A percentile compares a stretch with the other conserved stretches of the same genome.
These are phyloP conservation scores for Heteromeles arbutifolia DNA, from an alignment of 306 rosid genomes.

Conservation along the genomic window DNA sequence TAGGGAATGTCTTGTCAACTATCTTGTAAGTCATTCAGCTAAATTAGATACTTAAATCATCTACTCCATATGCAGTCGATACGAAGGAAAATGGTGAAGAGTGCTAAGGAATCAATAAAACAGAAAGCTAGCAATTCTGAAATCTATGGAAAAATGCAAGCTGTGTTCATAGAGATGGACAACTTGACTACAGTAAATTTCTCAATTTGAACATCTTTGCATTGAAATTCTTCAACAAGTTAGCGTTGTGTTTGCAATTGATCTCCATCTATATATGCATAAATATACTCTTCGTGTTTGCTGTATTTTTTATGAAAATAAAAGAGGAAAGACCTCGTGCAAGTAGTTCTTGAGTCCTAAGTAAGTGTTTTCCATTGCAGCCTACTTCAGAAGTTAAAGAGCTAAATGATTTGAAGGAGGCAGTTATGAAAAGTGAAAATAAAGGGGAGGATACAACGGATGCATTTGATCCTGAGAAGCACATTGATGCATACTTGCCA, in stretches of 20 bases:
- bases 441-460: conserved; percentile 22
- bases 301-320: background rate
- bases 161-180: conserved; percentile 77
- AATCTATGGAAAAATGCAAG: conserved; percentile 78
- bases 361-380: conserved; percentile 29
- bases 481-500: conserved; percentile 67
- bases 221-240: background rate
- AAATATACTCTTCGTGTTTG: background rate
- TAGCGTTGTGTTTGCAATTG: background rate
- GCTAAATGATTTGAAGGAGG: conserved; percentile 62
- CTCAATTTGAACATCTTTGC: background rate
- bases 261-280: background rate
- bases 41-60: conserved; percentile 8
- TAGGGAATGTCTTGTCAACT: background rate
- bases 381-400: conserved; percentile 47
- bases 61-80: conserved; percentile 41
- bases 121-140: conserved; percentile 61
- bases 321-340: background rate
- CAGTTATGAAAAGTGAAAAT: conserved; percentile 50
- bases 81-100: conserved; percentile 62
- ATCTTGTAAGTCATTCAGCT: background rate
- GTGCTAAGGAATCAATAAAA: conserved; percentile 73
- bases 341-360: conserved; percentile 6
- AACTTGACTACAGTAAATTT: background rate
- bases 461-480: conserved; percentile 66